Percentiles rank a stretch among this genome's conserved stretches.
These are phyloP conservation scores for Senna tora DNA, from an alignment of 306 rosid species.

Conservation along the genomic window DNA sequence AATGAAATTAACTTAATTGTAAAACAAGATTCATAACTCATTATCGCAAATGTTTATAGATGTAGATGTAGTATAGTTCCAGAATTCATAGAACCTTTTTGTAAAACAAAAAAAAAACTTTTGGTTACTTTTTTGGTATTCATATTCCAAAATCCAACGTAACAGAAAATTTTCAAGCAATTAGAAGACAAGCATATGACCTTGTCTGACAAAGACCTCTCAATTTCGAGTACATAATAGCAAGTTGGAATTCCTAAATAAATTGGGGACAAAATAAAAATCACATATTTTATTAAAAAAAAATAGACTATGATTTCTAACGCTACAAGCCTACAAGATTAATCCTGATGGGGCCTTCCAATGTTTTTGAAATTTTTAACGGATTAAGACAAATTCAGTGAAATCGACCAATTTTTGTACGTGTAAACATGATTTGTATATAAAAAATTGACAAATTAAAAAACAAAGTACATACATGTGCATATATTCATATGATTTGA, in stretches of 20 bases:
- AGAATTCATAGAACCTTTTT: no score
- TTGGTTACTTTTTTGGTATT: no score
- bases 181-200: conserved; percentile 9
- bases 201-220: background rate
- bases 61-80: background rate
- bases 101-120: no score
- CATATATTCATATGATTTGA: no score
- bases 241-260: background rate
- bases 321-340: no score
- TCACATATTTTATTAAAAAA: no score
- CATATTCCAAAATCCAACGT: no score
- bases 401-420: conserved; percentile 6
- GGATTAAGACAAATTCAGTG: background rate
- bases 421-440: no score
- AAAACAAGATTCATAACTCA: conserved; percentile 25
- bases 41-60: background rate
- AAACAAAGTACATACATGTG: no score
- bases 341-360: background rate
- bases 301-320: background rate
- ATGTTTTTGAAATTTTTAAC: background rate
- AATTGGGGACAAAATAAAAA: background rate
- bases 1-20: background rate
- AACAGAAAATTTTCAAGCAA: no score
- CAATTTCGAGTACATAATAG: conserved; percentile 12
- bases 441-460: background rate